A percentile compares a stretch with the other conserved stretches of the same genome.
Conservation (phyloP, 139 green algal species). For the Chlorella sorokiniana region DNA sequence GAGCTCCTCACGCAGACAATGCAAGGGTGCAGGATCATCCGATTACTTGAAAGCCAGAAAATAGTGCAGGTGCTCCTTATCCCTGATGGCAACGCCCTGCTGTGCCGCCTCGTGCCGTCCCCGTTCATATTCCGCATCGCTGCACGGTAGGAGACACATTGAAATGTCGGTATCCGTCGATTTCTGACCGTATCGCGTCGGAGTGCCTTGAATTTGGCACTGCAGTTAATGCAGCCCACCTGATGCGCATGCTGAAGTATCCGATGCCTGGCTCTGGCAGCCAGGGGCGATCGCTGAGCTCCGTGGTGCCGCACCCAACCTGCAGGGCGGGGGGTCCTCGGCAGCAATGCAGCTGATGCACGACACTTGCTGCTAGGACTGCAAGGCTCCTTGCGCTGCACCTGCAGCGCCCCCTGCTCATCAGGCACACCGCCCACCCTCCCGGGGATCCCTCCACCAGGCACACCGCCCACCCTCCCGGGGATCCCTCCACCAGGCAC, state of each 20-base stretch:
- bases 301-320: constrained; percentile 24
- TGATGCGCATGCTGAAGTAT: constrained; percentile 12
- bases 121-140: constrained; percentile 11
- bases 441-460: background rate
- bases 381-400: background rate
- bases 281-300: constrained; percentile 18
- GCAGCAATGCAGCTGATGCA: background rate
- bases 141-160: too few relatives aligned
- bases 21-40: background rate
- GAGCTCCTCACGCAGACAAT: background rate
- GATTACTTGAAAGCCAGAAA: constrained; percentile 40
- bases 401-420: background rate
- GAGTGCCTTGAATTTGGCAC: too few relatives aligned
- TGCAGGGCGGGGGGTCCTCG: background rate
- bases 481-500: too few relatives aligned
- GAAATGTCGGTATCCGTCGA: too few relatives aligned
- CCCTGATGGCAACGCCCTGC: constrained; percentile 37
- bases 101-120: background rate
- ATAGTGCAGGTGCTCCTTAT: constrained; percentile 48
- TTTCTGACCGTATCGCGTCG: too few relatives aligned
- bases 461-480: background rate
- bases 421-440: background rate
- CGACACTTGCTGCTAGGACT: background rate
- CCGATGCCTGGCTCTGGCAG: background rate
- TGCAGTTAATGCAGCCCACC: background rate